phyloP scores from a whole-genome alignment of 148 eudicot species.

The Fagopyrum esculentum region DNA sequence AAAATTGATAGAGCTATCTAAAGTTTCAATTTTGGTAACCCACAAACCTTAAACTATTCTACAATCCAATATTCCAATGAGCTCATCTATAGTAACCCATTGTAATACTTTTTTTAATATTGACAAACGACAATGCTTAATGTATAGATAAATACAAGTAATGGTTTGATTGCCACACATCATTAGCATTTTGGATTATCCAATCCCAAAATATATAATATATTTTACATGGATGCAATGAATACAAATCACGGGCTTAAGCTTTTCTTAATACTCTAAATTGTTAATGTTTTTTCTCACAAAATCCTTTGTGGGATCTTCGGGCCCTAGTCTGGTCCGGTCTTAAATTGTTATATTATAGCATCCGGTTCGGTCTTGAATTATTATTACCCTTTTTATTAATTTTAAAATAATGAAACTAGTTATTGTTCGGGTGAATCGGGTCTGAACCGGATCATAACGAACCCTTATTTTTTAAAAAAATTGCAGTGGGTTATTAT shows the following conservation, averaged over 20 bases:
- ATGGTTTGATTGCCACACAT: slow-evolving; percentile 1
- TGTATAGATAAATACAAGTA: not conserved
- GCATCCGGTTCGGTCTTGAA: too few species aligned
- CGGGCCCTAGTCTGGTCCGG: not conserved
- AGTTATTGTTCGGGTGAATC: too few species aligned
- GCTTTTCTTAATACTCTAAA: not conserved
- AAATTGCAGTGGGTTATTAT: too few species aligned
- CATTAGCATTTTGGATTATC: not conserved
- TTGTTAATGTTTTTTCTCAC: not conserved
- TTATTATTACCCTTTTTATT: too few species aligned
- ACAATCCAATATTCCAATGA: not conserved
- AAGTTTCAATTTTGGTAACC: not conserved
- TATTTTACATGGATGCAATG: not conserved
- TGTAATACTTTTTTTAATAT: not conserved
- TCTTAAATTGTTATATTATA: too few species aligned
- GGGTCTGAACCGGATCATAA: too few species aligned
- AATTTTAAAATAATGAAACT: too few species aligned
- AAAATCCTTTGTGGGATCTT: not conserved
- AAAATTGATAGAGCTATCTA: not conserved
- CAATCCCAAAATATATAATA: not conserved
- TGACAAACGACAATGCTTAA: not conserved
- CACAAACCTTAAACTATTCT: not conserved
- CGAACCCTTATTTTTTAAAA: too few species aligned
- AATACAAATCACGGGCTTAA: not conserved
- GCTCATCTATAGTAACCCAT: slow-evolving; percentile 3